These are phyloP conservation scores for Phytophthora meadii DNA, from an alignment of 352 stramenopile genomes.

Conservation along the genomic window DNA sequence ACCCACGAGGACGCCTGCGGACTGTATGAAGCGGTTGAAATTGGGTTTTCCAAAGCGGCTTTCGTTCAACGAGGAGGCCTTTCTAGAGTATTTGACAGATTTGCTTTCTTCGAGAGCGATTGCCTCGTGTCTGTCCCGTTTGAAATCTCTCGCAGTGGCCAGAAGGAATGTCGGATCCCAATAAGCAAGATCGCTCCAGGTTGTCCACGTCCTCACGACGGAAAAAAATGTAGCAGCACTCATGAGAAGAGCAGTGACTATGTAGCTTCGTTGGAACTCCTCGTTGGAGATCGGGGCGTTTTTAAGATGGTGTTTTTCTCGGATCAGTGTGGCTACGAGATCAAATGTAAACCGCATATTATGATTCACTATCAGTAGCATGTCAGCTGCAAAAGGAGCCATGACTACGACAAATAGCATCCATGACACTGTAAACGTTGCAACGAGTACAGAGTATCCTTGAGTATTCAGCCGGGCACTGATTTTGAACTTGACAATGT, in stretches of 20 bases:
- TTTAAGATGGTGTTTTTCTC: slow-evolving; percentile 41
- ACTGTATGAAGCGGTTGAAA: slow-evolving; percentile 13
- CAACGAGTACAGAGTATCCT: neutral
- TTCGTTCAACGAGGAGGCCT: neutral
- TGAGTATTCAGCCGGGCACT: slow-evolving; percentile 2
- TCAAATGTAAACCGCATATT: slow-evolving; percentile 51
- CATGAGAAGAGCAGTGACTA: slow-evolving; percentile 18
- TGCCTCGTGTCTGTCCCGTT: slow-evolving; percentile 13
- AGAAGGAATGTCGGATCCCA: slow-evolving; percentile 25
- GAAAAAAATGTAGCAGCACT: slow-evolving; percentile 24
- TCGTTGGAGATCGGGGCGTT: slow-evolving; percentile 39
- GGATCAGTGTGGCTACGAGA: slow-evolving; percentile 27
- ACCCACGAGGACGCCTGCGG: slow-evolving; percentile 8
- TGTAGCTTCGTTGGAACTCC: slow-evolving; percentile 40
- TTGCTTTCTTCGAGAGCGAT: slow-evolving; percentile 19
- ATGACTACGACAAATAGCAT: slow-evolving; percentile 33
- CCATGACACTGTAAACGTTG: slow-evolving; percentile 31
- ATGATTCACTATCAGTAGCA: slow-evolving; percentile 42
- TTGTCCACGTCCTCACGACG: slow-evolving; percentile 6
- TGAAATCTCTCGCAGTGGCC: slow-evolving; percentile 3
- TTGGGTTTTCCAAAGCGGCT: neutral
- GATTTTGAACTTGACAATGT: slow-evolving; percentile 13
- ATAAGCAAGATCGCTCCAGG: slow-evolving; percentile 21
- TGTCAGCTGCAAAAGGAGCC: slow-evolving; percentile 40
- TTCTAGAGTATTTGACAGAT: neutral